These are phyloP conservation scores for Xylaria sp. DNA, from an alignment of 2,329 filamentous ascomycete species.

Conservation along the genomic window DNA sequence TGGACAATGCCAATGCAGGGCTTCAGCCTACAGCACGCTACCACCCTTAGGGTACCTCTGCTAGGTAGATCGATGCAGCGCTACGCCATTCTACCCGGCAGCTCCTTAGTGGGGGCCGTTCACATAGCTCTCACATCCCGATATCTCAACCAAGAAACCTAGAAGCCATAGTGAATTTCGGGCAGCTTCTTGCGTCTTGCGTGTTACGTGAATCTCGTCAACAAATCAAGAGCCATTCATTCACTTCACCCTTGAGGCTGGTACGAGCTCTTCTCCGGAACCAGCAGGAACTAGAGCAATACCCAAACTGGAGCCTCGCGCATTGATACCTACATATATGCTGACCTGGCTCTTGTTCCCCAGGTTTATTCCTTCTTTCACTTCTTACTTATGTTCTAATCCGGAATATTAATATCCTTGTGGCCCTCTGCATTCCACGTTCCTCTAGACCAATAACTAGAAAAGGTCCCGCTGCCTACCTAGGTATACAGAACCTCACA, in stretches of 20 bases:
- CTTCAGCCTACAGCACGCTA: not conserved
- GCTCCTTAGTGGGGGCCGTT: conserved; percentile 22
- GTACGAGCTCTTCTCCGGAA: not conserved
- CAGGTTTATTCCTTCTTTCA: not conserved
- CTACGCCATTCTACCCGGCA: not conserved
- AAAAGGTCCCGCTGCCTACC: not conserved
- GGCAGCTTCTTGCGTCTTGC: not conserved
- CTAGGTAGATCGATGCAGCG: not conserved
- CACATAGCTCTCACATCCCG: conserved; percentile 13
- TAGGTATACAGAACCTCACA: no score
- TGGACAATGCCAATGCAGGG: not conserved
- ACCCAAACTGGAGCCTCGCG: not conserved
- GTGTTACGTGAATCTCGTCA: conserved; percentile 3
- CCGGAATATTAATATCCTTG: not conserved
- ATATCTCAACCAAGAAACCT: not conserved
- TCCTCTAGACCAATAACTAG: not conserved
- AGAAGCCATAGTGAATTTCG: conserved; percentile 6
- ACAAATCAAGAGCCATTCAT: not conserved
- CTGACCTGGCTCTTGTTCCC: not conserved
- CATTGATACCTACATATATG: not conserved
- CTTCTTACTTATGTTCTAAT: not conserved
- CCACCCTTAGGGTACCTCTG: not conserved
- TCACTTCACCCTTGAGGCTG: not conserved
- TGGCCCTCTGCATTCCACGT: not conserved
- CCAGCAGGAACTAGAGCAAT: not conserved